A percentile compares a stretch with the other conserved stretches of the same genome.
phyloP scores from a whole-genome alignment of 306 rosid genomes.

The Cicer arietinum region DNA sequence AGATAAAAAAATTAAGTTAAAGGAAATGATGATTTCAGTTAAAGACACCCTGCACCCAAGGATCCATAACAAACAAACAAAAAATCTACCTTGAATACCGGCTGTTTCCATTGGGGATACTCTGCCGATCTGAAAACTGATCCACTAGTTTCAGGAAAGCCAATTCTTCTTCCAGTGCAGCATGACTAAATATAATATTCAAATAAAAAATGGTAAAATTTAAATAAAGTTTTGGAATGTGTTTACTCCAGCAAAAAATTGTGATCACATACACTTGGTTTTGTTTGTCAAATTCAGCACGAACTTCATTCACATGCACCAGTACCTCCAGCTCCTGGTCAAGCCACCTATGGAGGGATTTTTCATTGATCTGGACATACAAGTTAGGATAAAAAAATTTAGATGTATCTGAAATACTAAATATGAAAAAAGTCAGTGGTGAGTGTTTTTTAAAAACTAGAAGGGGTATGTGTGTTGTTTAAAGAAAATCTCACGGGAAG shows the following conservation, averaged over 20 bases:
- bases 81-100: conserved; percentile 57
- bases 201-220: conserved; percentile 39
- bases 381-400: conserved; percentile 35
- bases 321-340: conserved; percentile 85
- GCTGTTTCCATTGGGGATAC: conserved; percentile 55
- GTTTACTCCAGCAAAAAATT: conserved; percentile 3
- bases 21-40: conserved; percentile 12
- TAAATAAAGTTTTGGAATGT: conserved; percentile 23
- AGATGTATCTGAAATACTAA: conserved; percentile 10
- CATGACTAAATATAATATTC: conserved; percentile 51
- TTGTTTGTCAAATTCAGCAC: conserved; percentile 72
- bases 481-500: no score
- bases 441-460: neutral
- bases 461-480: neutral
- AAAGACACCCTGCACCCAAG: conserved; percentile 28
- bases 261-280: conserved; percentile 64
- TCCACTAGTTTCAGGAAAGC: conserved; percentile 60
- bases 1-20: conserved; percentile 29
- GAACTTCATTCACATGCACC: conserved; percentile 80
- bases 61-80: conserved; percentile 1
- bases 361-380: conserved; percentile 64
- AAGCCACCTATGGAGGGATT: conserved; percentile 72
- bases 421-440: conserved; percentile 5
- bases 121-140: conserved; percentile 57
- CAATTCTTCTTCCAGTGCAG: conserved; percentile 74